Percentiles rank a stretch among this genome's conserved stretches.
Evolutionary conservation across 495 filamentous ascomycete genomes (phyloP).

Genomic region (Paragyromitra xinjiangensis): DNA sequence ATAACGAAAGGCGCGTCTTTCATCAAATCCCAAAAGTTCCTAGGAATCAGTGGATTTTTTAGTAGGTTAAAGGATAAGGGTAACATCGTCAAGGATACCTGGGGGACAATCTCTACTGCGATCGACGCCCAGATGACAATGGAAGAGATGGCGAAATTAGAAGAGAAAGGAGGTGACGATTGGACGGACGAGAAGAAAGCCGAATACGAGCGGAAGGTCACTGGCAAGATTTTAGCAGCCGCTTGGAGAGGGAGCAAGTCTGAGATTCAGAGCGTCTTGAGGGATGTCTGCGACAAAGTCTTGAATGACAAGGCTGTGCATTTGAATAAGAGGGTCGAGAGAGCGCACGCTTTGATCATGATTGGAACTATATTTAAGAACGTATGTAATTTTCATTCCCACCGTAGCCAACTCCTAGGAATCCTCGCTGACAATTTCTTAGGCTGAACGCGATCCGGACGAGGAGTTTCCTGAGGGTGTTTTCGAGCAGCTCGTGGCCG

Average conservation of each 20-base stretch:
- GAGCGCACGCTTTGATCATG: conserved; percentile 86
- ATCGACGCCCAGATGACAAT: conserved; percentile 98
- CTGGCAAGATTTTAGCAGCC: conserved; percentile 97
- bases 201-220: conserved; percentile 95
- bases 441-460: conserved; percentile 91
- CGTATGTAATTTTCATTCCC: conserved; percentile 64
- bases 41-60: conserved; percentile 95
- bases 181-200: conserved; percentile 98
- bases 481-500: conserved; percentile 97
- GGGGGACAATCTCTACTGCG: conserved; percentile 96
- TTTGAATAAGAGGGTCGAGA: conserved; percentile 84
- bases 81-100: conserved; percentile 94
- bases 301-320: conserved; percentile 81
- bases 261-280: conserved; percentile 94
- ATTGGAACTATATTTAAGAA: conserved; percentile 87
- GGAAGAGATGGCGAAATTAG: conserved; percentile 97
- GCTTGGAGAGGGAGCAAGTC: conserved; percentile 97
- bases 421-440: conserved; percentile 44
- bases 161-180: conserved; percentile 93
- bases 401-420: conserved; percentile 21
- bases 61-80: conserved; percentile 95
- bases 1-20: conserved; percentile 84
- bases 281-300: conserved; percentile 64
- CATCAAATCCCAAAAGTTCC: conserved; percentile 93
- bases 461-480: conserved; percentile 99